These are phyloP conservation scores for Cladosporium velox DNA, from an alignment of 2,329 filamentous ascomycete species.

Conservation along the genomic window DNA sequence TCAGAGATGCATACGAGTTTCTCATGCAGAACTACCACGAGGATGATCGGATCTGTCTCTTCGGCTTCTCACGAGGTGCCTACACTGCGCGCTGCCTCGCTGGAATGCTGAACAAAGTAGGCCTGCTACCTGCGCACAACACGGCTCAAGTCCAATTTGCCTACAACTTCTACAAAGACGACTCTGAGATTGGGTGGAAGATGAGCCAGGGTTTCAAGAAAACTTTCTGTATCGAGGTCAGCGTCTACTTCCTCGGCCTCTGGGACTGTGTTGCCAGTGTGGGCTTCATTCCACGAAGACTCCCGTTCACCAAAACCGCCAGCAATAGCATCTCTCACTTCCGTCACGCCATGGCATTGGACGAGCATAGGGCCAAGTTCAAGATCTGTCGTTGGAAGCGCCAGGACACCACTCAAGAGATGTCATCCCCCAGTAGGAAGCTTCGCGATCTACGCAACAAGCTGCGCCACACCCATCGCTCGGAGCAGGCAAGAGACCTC, in stretches of 20 bases:
- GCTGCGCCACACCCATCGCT: slow-evolving; percentile 4
- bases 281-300: slow-evolving; percentile 43
- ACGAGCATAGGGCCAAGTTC: slow-evolving; percentile 71
- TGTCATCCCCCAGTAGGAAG: slow-evolving; percentile 1
- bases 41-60: slow-evolving; percentile 51
- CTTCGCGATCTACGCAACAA: slow-evolving; percentile 15
- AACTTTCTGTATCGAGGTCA: slow-evolving; percentile 48
- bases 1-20: slow-evolving; percentile 47
- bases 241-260: slow-evolving; percentile 48
- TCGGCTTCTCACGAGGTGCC: slow-evolving; percentile 53
- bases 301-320: slow-evolving; percentile 43
- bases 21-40: slow-evolving; percentile 53
- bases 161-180: slow-evolving; percentile 49
- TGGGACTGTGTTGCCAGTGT: slow-evolving; percentile 39
- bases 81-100: slow-evolving; percentile 55
- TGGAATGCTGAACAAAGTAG: slow-evolving; percentile 49
- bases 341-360: slow-evolving; percentile 69
- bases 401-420: slow-evolving; percentile 10
- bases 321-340: slow-evolving; percentile 47
- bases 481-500: slow-evolving; percentile 22
- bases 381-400: slow-evolving; percentile 16
- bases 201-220: slow-evolving; percentile 47
- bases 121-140: slow-evolving; percentile 40
- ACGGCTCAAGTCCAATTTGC: slow-evolving; percentile 45
- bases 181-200: slow-evolving; percentile 29